Conservation (phyloP, 495 filamentous ascomycete species). For the Xylaria telfairii region DNA sequence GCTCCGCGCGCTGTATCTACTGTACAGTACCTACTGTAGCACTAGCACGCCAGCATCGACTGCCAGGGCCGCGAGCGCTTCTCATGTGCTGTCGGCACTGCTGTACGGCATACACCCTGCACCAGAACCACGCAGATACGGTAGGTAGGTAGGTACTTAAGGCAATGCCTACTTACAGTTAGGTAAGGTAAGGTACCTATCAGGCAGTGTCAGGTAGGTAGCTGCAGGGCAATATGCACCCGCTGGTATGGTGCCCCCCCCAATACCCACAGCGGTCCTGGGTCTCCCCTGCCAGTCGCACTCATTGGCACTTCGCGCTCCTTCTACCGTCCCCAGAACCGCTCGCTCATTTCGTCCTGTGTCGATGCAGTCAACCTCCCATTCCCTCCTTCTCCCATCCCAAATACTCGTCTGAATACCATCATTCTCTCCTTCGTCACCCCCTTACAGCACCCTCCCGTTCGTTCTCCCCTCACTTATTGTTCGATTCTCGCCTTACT, state of each 20-base stretch:
- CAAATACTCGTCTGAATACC: constrained; percentile 45
- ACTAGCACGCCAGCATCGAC: background rate
- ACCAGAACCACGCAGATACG: background rate
- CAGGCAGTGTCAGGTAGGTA: background rate
- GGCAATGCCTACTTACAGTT: no score
- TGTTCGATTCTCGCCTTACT: constrained; percentile 39
- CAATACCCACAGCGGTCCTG: constrained; percentile 24
- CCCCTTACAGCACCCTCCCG: constrained; percentile 37
- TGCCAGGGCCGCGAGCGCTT: background rate
- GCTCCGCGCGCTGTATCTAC: constrained; percentile 12
- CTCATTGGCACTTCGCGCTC: constrained; percentile 28
- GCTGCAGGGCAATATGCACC: constrained; percentile 27
- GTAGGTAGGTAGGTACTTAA: background rate
- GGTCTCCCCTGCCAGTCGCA: constrained; percentile 18
- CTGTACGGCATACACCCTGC: constrained; percentile 5
- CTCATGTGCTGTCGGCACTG: background rate
- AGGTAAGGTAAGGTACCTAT: background rate
- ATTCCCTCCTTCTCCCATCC: constrained; percentile 43
- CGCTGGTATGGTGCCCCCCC: constrained; percentile 24
- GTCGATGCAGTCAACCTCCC: constrained; percentile 36
- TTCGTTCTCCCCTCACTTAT: constrained; percentile 38
- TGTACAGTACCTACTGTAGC: no score
- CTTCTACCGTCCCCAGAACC: constrained; percentile 24
- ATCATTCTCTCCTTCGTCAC: constrained; percentile 49
- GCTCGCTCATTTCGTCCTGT: constrained; percentile 28